Conservation (phyloP, 116 monocot genomes). For the Dioscorea cayenensis region DNA sequence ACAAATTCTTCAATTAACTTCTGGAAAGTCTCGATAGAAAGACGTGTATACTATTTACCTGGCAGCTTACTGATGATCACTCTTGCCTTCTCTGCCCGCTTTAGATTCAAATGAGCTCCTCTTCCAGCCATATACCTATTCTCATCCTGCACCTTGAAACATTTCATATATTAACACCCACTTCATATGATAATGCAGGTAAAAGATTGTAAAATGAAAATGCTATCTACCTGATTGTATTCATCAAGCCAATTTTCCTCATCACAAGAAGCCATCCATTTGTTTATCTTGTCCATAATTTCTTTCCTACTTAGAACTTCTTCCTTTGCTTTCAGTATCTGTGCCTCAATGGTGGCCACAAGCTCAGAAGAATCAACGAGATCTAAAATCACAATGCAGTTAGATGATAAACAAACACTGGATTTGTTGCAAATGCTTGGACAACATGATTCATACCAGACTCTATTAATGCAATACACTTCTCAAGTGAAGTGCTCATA, state of each 20-base stretch:
- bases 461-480: conserved; percentile 54
- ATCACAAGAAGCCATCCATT: conserved; percentile 11
- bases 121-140: conserved; percentile 54
- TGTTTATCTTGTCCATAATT: conserved; percentile 10
- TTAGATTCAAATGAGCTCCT: conserved; percentile 66
- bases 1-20: neutral
- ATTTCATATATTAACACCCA: neutral
- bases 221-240: conserved; percentile 35
- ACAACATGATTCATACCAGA: conserved; percentile 31
- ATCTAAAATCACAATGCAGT: conserved; percentile 3
- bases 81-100: conserved; percentile 76
- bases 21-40: neutral
- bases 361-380: conserved; percentile 32
- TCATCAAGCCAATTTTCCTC: conserved; percentile 12
- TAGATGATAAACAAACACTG: neutral
- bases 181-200: neutral
- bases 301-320: conserved; percentile 6
- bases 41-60: conserved; percentile 23
- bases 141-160: conserved; percentile 32
- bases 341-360: conserved; percentile 5
- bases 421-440: neutral
- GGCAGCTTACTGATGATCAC: conserved; percentile 56
- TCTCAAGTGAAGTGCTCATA: conserved; percentile 51
- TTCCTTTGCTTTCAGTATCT: conserved; percentile 6
- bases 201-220: too few relatives aligned